A percentile compares a stretch with the other conserved stretches of the same genome.
Conservation (phyloP, 2,329 filamentous ascomycete species). For the Aspergillus eucalypticola region DNA sequence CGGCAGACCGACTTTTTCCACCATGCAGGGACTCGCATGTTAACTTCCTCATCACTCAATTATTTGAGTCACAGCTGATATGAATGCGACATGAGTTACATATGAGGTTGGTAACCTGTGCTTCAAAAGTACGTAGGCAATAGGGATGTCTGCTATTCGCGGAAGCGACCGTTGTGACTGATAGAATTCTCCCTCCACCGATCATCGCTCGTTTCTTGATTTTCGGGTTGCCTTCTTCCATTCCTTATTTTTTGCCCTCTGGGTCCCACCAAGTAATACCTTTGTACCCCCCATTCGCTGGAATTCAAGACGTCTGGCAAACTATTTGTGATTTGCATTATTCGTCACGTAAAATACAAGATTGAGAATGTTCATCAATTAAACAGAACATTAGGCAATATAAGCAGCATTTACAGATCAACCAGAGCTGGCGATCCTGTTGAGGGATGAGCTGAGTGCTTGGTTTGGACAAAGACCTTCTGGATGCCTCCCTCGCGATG, state of each 20-base stretch:
- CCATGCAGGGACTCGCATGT: not conserved
- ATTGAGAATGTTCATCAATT: not conserved
- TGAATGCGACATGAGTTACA: not conserved
- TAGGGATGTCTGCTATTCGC: not conserved
- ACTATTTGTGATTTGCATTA: not conserved
- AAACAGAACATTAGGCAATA: not conserved
- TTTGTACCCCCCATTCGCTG: not conserved
- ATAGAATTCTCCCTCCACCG: not conserved
- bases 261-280: not conserved
- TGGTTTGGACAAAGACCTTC: constrained; percentile 71
- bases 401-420: constrained; percentile 23
- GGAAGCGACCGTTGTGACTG: not conserved
- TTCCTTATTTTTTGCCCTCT: not conserved
- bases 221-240: not conserved
- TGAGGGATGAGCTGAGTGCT: constrained; percentile 55
- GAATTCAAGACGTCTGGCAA: not conserved
- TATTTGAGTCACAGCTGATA: not conserved
- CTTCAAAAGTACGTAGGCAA: not conserved
- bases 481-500: constrained; percentile 64
- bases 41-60: too few species aligned
- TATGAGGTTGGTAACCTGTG: not conserved
- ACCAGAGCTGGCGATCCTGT: constrained; percentile 55
- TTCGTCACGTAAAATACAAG: not conserved
- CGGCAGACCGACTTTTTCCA: constrained; percentile 11
- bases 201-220: not conserved